Base-by-base conservation (phyloP, 2,329 filamentous ascomycete genomes). In the Elsinoe ampelina region DNA sequence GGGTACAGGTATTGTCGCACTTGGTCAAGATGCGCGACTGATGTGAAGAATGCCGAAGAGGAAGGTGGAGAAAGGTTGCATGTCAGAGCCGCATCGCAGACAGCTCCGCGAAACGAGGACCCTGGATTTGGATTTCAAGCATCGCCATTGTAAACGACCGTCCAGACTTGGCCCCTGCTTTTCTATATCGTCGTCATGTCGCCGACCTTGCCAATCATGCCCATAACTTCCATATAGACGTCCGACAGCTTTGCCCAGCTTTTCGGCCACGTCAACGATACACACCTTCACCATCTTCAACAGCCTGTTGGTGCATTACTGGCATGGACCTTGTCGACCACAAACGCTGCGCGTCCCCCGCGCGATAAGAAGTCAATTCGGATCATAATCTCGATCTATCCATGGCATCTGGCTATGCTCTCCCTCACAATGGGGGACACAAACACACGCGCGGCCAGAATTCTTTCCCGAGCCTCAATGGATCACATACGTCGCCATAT, bases 351-450 rank as follows among this genome's bases (percentile, higher is more conserved):
- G 52, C 30, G 41, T 55, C 41, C 20, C 48, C 54, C 47, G 34
- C 54, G 50, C 55, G 32, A 55, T 58, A 58, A 55, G 42, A 32
- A 19, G 22, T 48, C 4, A 17, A 42, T 35, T 41, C 19, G 35
- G 8, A 38, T 41, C 2, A 38, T 2, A 2, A 2, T 8, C 17
- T 34, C 34, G 13, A 32, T 48, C 6, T 19, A 45, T 11, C 41
- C n/a, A 76, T 76, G 73, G 72, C 73, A 59, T 73, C 73, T 58
- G 72, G 70, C 58, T 75, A 75, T 68, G 72, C 72, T 43, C 67
- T 75, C 60, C 73, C 74, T 50, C 60, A 59, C 50, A 57, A 58
- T 22, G 52, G 57, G 63, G 48, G 45, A 54, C 63, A 65, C 57
- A 64, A 66, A 57, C 68, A 68, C 50, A 38, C 66, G 34, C 67